Conservation (phyloP, 148 eudicot genomes). For the Camellia japonica region DNA sequence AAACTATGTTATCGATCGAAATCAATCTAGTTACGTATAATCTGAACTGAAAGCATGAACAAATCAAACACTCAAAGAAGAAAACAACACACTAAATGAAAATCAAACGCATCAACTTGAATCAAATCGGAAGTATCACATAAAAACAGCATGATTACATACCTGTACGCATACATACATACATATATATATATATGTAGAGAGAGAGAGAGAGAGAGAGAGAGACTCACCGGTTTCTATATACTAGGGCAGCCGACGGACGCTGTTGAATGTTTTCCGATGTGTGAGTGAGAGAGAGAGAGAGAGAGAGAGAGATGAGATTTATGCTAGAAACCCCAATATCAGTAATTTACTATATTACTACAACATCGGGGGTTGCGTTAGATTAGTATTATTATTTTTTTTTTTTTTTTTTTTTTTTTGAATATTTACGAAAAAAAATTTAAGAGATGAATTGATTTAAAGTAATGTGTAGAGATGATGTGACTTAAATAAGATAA, state of each 20-base stretch:
- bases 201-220: conserved; percentile 4
- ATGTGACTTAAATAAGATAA: too few species aligned
- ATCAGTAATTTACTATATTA: neutral
- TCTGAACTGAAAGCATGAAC: neutral
- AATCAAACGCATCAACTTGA: neutral
- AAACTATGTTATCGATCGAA: neutral
- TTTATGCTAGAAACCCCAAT: neutral
- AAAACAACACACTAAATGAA: neutral
- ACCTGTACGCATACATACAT: neutral
- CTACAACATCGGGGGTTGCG: neutral
- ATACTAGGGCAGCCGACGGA: conserved; percentile 12
- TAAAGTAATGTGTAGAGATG: too few species aligned
- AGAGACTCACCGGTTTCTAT: neutral
- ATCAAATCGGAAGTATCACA: neutral
- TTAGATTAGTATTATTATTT: too few species aligned
- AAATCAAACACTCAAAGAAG: neutral
- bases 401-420: too few species aligned
- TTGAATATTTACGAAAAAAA: too few species aligned
- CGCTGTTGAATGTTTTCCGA: neutral
- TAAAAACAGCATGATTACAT: too few species aligned
- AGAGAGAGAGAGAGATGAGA: neutral
- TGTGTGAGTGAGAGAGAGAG: neutral
- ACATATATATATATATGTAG: neutral
- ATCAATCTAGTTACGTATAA: neutral
- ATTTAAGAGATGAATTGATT: too few species aligned